These are phyloP conservation scores for Boletus calvinii DNA, from an alignment of 1,284 basidiomycete species.

Conservation along the genomic window DNA sequence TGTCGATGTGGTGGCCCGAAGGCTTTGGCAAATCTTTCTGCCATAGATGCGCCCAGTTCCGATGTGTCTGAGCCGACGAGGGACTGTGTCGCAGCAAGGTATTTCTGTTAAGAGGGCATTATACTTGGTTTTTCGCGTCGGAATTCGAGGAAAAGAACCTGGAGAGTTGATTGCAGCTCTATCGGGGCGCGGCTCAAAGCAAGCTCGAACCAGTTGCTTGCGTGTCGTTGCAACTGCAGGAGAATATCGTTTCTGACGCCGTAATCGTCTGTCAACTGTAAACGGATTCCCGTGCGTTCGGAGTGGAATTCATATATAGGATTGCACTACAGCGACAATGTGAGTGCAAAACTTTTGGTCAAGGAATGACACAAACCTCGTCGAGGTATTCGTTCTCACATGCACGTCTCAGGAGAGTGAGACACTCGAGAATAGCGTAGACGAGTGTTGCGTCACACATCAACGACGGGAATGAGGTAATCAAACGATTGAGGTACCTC, in stretches of 20 bases:
- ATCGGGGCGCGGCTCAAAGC: constrained; percentile 87
- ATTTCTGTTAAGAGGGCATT: constrained; percentile 55
- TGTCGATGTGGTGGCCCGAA: constrained; percentile 80
- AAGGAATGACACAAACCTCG: constrained; percentile 59
- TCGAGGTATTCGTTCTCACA: constrained; percentile 92
- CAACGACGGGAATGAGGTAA: constrained; percentile 92
- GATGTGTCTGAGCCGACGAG: constrained; percentile 67
- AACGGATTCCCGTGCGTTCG: constrained; percentile 67
- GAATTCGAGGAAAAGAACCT: constrained; percentile 49
- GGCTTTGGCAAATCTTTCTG: constrained; percentile 79
- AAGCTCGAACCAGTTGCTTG: constrained; percentile 81
- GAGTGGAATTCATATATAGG: constrained; percentile 85
- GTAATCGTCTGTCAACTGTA: constrained; percentile 90
- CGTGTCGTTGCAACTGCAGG: constrained; percentile 68
- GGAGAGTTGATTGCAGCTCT: constrained; percentile 89
- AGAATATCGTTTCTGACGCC: constrained; percentile 84
- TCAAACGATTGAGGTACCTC: constrained; percentile 80
- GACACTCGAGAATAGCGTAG: constrained; percentile 86
- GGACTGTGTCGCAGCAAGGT: constrained; percentile 73
- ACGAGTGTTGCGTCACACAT: constrained; percentile 91
- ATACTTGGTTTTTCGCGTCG: not conserved
- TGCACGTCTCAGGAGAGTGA: constrained; percentile 84
- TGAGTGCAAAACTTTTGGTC: constrained; percentile 4
- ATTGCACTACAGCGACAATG: constrained; percentile 63
- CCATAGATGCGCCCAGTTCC: constrained; percentile 88